Base-by-base conservation (phyloP, 1,284 basidiomycete genomes). In the Boletus smithii region DNA sequence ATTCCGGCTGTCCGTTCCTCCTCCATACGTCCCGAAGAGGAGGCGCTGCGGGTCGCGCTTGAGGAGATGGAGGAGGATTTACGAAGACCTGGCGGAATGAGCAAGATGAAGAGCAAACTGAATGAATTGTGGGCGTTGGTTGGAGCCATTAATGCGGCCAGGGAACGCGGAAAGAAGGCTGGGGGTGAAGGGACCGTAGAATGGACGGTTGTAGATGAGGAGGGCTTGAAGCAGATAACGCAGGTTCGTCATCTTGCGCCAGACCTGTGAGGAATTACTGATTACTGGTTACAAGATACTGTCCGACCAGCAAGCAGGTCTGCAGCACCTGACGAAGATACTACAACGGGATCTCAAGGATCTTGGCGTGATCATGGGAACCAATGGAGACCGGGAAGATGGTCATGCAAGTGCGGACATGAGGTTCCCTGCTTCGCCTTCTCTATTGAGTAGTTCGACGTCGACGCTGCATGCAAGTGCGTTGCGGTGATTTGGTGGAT, bases 81-180 rank as follows among this genome's bases (percentile, higher is more conserved):
- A 48, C 78, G 80, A 50, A 74, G 77, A 40, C 62, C 62, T 0
- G 62, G 62, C 3, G 74, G 70, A 51, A 79, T 69, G 66, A 79
- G 49, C 78, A 88, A 42, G 62, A 73, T 92, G 63, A 81, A 83
- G 42, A 83, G 80, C 34, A 86, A 85, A 60, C 61, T 91, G 56
- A 88, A 86, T 55, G 91, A 93, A 65, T 72, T 95, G 22, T 93
- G 91, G 91, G 91, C 88, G 11, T 70, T 87, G 32, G 75, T 93
- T 10, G 89, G 89, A n/a, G 85, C 88, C 45, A 74, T 92, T 14
- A 76, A 77, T 50, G 85, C 85, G 1, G 73, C 77, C 44, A 65
- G 74, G 53, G 82, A 86, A 56, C 67, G 76, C 46, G 79, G 73
- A 47, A 66, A 73, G 54, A 74, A 67, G 44, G 73, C 69, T 3